Base-by-base conservation (phyloP, 352 stramenopile genomes). In the Globisporangium solare region DNA sequence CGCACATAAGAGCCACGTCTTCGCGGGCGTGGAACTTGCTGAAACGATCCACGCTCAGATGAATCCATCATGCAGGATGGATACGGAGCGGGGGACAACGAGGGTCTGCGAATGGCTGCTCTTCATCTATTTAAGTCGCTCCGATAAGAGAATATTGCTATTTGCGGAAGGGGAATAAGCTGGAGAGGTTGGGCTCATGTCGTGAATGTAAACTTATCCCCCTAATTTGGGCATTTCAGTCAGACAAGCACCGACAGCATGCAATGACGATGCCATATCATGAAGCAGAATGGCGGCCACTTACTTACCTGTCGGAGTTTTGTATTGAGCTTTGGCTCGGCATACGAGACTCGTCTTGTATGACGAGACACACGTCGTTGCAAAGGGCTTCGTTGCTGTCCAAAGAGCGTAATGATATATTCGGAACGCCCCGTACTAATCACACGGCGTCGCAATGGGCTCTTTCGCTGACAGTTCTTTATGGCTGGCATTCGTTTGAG, bases 151-250 rank as follows among this genome's bases (percentile, higher is more conserved):
- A 18, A 32, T 45, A 35, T 54, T 54, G 39, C 50, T 56, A 56
- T 56, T 55, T 56, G 35, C 37, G 50, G 50, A 21, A 14, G 21
- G 13, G 4, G 50, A 47, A 56, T 37, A 56, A 56, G 50, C 50
- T 37, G 22, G 20, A n/a, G 31, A 7, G 21, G 21, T 37, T 24
- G 47, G 31, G 47, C 50, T 86, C 68, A 90, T 21, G 68, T 80
- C 14, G 71, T 89, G 73, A 91, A 91, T 48, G 80, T 91, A 56
- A 87, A 88, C 60, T 80, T 79, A 63, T 91, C 80, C 35, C 80
- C 80, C 80, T 91, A 54, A 61, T 32, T n/a, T n/a, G n/a, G n/a
- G n/a, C n/a, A n/a, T 35, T 51, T 35, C 27, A 35, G 27, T 35
- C 27, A 35, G 27, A 35, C 46, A 58, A 42, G 27, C 18, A 15